These are phyloP conservation scores for Rhizophora apiculata DNA, from an alignment of 345 rosid genomes.

Conservation along the genomic window DNA sequence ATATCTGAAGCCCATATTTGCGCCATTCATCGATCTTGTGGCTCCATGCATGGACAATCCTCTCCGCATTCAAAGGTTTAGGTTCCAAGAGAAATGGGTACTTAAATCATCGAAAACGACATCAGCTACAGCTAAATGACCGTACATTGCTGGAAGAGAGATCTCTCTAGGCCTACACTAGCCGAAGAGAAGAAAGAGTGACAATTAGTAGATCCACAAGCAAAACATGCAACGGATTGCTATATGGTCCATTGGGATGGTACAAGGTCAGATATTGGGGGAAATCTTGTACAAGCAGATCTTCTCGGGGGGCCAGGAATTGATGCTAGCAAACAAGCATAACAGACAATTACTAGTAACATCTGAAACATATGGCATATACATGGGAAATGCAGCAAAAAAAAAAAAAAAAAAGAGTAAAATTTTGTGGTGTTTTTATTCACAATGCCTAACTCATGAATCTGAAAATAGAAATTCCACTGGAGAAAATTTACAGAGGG, in stretches of 20 bases:
- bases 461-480: slow-evolving; percentile 20
- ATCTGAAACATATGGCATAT: background rate
- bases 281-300: slow-evolving; percentile 3
- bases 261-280: slow-evolving; percentile 8
- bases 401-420: slow-evolving; percentile 2
- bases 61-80: background rate
- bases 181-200: background rate
- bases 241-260: background rate
- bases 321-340: slow-evolving; percentile 9
- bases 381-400: background rate
- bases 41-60: slow-evolving; percentile 19
- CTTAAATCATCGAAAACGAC: background rate
- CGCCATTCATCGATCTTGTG: slow-evolving; percentile 24
- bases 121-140: too few relatives aligned
- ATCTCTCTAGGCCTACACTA: too few relatives aligned
- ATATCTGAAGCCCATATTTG: slow-evolving; percentile 1
- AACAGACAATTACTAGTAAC: slow-evolving; percentile 4
- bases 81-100: background rate
- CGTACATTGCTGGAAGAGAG: too few relatives aligned
- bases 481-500: slow-evolving; percentile 39
- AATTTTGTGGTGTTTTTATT: slow-evolving; percentile 24
- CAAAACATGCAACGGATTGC: background rate
- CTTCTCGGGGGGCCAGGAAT: background rate
- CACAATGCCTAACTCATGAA: slow-evolving; percentile 38
- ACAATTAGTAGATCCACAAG: background rate